Evolutionary conservation across 306 rosid genomes (phyloP), one percentile per base, ranked within the genome.

Genomic region (Oemleria cerasiformis): DNA sequence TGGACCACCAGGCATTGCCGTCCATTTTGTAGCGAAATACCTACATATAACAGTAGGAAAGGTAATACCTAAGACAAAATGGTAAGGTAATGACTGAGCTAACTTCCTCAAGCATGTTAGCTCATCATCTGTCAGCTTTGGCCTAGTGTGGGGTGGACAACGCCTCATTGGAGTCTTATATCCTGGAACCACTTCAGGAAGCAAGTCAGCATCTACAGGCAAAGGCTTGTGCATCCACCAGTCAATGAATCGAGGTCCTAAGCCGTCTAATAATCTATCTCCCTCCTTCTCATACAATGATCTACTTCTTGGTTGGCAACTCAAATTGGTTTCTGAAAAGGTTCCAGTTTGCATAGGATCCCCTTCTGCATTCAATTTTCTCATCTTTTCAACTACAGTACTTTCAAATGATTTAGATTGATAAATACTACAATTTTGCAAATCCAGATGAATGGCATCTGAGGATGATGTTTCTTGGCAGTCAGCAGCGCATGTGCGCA

Each of bases 221-320:
- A 92, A 84, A 76, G 98, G 98, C 75, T 86, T 92, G 84, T 73
- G 84, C 91, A 82, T 83, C 98, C 98, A 92, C 98, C 98, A 92
- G 73, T 90, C 98, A 82, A 82, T 45, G 77, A 86, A 92, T 57
- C 96, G 95, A 81, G 98, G 95, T 68, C 98, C 98, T 64, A 92
- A 81, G 57, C 85, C 91, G 54, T 90, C 91, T 82, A 92, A 77
- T 75, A 90, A 76, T 77, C 96, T 86, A 57, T 92, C 92, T 66
- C 83, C 73, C 82, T 92, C 98, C 85, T 94, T 86, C 82, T 86
- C 96, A 69, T 82, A 92, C 73, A 92, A 75, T 42, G 98, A 88
- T 5, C 86, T 80, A 9, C 63, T 34, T 19, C 65, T 60, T 44
- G 76, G 72, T 64, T 77, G 84, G 74, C 25, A 75, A 76, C 79